Conservation (phyloP, 1,284 basidiomycete genomes). For the Tylopilus orsonianus region DNA sequence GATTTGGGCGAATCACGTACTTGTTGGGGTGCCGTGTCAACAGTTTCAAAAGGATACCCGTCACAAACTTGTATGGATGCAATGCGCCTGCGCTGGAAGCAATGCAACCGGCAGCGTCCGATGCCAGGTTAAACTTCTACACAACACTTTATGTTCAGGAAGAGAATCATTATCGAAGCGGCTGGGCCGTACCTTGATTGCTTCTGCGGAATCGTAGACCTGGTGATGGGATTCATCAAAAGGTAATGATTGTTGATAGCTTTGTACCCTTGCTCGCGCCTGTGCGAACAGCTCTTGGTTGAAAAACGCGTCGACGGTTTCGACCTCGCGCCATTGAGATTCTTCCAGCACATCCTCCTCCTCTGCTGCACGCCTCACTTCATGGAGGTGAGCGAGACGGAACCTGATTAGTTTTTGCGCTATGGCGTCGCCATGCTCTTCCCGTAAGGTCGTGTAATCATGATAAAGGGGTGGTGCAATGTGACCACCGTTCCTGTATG, state of each 20-base stretch:
- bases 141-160: constrained; percentile 1
- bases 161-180: neutral
- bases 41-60: constrained; percentile 41
- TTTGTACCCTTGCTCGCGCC: constrained; percentile 34
- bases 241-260: constrained; percentile 41
- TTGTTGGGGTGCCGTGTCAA: constrained; percentile 35
- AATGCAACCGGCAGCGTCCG: constrained; percentile 40
- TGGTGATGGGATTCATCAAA: constrained; percentile 36
- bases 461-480: constrained; percentile 29
- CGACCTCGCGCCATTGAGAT: constrained; percentile 44
- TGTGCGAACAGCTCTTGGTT: constrained; percentile 35
- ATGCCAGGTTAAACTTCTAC: constrained; percentile 40
- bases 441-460: constrained; percentile 24
- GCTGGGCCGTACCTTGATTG: constrained; percentile 33
- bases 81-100: constrained; percentile 41
- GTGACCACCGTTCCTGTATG: constrained; percentile 32
- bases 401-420: constrained; percentile 29
- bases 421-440: constrained; percentile 19
- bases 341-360: constrained; percentile 32
- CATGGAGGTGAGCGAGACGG: constrained; percentile 34
- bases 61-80: constrained; percentile 49
- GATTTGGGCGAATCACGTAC: constrained; percentile 27
- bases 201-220: constrained; percentile 35
- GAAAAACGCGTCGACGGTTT: constrained; percentile 43
- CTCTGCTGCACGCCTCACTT: constrained; percentile 27